Evolutionary conservation across 225 moss, liverwort and hornwort genomes (phyloP).

Genomic region (Pseudisothecium myosuroides): DNA sequence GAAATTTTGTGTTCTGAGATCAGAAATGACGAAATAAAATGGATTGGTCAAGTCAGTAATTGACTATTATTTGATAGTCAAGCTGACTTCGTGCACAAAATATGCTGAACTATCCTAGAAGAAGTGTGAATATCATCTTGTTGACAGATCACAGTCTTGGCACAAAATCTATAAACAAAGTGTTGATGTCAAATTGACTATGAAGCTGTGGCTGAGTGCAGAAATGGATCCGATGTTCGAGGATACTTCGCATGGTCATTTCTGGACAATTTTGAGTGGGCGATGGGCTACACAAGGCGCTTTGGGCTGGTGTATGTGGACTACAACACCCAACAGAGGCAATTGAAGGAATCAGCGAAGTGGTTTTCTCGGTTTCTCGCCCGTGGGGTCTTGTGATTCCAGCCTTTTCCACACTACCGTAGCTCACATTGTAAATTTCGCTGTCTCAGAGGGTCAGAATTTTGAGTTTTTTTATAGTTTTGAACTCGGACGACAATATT

Average conservation of each 20-base stretch:
- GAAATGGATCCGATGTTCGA: conserved; percentile 74
- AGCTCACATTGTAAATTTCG: background rate
- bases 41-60: background rate
- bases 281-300: conserved; percentile 39
- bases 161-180: background rate
- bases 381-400: background rate
- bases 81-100: background rate
- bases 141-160: background rate
- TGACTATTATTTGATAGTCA: background rate
- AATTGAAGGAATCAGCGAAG: conserved; percentile 54
- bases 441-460: too few relatives aligned
- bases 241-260: conserved; percentile 83
- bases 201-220: conserved; percentile 13
- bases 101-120: background rate
- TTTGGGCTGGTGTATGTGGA: conserved; percentile 72
- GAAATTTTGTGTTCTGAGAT: background rate
- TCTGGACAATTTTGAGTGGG: conserved; percentile 88
- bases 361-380: conserved; percentile 52
- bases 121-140: background rate
- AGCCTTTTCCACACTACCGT: background rate
- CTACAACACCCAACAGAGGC: conserved; percentile 39
- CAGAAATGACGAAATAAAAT: background rate
- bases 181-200: background rate
- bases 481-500: background rate
- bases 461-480: background rate